Evolutionary conservation across 2,329 filamentous ascomycete species (phyloP), one percentile per base, ranked within the genome.

Genomic region (Talaromyces islandicus): DNA sequence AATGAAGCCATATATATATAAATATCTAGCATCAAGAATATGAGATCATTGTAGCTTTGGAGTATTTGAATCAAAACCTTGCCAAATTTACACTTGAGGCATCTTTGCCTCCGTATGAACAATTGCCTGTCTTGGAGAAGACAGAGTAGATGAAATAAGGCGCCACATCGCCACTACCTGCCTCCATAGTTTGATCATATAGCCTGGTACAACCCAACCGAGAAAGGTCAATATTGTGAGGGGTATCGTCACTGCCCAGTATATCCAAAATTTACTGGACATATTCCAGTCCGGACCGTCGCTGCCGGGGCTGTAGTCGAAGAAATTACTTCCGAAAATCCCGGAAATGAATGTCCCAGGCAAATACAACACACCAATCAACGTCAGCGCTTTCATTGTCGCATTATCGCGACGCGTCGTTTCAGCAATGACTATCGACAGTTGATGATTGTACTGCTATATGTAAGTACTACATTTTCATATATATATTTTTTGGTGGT

Each of bases 261-360:
- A 61, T 29, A 61, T 54, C 59, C 59, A 61, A 11, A 61, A 61
- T 27, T 58, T 61, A 24, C 41, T 51, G 2, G 59, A 61, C 59
- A 61, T 58, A 24, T 35, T 54, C 59, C 59, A 61, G 14, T 61
- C 59, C 12, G 29, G 21, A 21, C 14, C 38, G 27, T 29, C 29
- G 41, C 51, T 53, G 7, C 25, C 19, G 4, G 59, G 59, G 19
- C 30, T 61, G 38, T 58, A 61, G 55, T 61, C 46, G 30, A 61
- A 58, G 30, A 61, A 61, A 24, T 48, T 58, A 17, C 41, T 50
- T 11, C 59, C 59, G 35, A 61, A 61, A 10, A 61, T 58, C 41
- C 59, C 56, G 19, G 59, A 61, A 50, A 61, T 55, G 24, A 58
- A 61, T 58, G 59, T 55, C 1, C 59, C 59, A 17, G 59, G 59